Percentiles rank a stretch among this genome's conserved stretches.
Conservation (phyloP, 768 basidiomycete species). For the Collybiopsis confluens region DNA sequence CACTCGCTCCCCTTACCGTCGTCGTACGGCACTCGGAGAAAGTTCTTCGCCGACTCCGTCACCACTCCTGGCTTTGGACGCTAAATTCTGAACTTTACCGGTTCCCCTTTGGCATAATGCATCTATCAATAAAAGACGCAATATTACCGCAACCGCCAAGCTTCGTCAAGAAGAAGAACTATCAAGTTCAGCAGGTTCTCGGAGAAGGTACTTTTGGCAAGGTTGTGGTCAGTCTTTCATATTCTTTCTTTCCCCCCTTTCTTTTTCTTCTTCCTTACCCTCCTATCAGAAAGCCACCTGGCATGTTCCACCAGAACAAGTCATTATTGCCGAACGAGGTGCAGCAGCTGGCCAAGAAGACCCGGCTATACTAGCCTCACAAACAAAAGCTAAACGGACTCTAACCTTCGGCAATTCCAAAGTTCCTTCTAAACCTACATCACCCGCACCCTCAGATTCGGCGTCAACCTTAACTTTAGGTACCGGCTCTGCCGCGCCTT, state of each 20-base stretch:
- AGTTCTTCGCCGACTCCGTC: no score
- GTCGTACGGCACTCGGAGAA: no score
- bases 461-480: slow-evolving; percentile 19
- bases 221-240: slow-evolving; percentile 59
- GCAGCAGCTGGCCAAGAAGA: slow-evolving; percentile 27
- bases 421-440: slow-evolving; percentile 16
- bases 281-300: slow-evolving; percentile 61
- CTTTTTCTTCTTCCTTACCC: neutral
- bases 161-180: slow-evolving; percentile 81
- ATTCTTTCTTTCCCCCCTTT: neutral
- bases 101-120: no score
- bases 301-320: slow-evolving; percentile 65
- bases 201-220: slow-evolving; percentile 89
- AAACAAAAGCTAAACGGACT: slow-evolving; percentile 9
- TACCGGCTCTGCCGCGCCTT: slow-evolving; percentile 15
- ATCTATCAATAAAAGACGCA: slow-evolving; percentile 45
- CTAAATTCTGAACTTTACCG: no score
- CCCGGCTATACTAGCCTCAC: slow-evolving; percentile 10
- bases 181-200: slow-evolving; percentile 67
- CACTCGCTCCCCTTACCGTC: no score
- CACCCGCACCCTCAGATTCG: slow-evolving; percentile 16
- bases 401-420: slow-evolving; percentile 20
- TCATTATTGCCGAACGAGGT: slow-evolving; percentile 52
- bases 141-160: slow-evolving; percentile 82
- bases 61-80: no score